Conservation (phyloP, 2,329 filamentous ascomycete genomes). For the Pseudogymnoascus sp. region DNA sequence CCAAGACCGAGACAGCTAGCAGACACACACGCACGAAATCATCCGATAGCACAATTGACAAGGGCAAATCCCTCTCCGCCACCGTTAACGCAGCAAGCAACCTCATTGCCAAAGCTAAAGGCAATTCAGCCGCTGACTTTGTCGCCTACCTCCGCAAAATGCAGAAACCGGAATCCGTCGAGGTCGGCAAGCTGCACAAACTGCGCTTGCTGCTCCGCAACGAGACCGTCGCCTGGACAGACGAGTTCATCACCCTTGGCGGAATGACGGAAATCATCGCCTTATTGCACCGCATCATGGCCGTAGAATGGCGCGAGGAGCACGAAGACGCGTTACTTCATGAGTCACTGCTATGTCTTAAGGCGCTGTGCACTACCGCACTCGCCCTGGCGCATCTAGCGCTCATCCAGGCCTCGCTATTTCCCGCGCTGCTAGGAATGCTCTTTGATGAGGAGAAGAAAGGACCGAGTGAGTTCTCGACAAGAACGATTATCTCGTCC, state of each 20-base stretch:
- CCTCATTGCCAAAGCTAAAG: slow-evolving; percentile 60
- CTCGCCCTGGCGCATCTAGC: slow-evolving; percentile 74
- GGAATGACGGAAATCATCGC: slow-evolving; percentile 89
- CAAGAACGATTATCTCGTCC: slow-evolving; percentile 80
- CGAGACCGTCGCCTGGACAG: slow-evolving; percentile 92
- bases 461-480: slow-evolving; percentile 92
- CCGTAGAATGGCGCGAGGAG: slow-evolving; percentile 94
- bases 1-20: slow-evolving; percentile 53
- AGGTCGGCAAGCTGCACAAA: slow-evolving; percentile 94
- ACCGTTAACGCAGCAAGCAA: slow-evolving; percentile 46
- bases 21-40: slow-evolving; percentile 65
- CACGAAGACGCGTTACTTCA: slow-evolving; percentile 91
- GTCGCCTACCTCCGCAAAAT: slow-evolving; percentile 76
- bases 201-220: slow-evolving; percentile 81
- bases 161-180: slow-evolving; percentile 70
- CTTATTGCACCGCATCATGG: slow-evolving; percentile 83
- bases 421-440: slow-evolving; percentile 78
- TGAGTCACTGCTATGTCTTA: slow-evolving; percentile 85
- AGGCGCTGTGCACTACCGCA: slow-evolving; percentile 87
- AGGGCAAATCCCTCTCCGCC: slow-evolving; percentile 46
- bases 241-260: slow-evolving; percentile 78
- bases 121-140: slow-evolving; percentile 69
- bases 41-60: slow-evolving; percentile 56
- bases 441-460: slow-evolving; percentile 98
- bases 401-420: slow-evolving; percentile 69